Evolutionary conservation across 139 green algal species (phyloP).

Genomic region (Diplosphaera chodatii): DNA sequence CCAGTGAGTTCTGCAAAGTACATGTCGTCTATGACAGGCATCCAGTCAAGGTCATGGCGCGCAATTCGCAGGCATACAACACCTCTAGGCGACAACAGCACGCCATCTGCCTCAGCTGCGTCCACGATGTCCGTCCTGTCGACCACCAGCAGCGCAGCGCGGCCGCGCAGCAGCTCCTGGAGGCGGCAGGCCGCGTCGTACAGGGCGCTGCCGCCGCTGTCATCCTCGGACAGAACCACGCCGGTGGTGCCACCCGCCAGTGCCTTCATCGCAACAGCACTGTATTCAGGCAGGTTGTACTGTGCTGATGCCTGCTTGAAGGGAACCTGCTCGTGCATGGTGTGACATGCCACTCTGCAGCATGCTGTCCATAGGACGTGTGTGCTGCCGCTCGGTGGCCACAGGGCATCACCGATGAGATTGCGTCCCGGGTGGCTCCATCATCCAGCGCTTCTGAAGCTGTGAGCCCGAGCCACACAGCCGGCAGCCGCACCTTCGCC

Average conservation of each 20-base stretch:
- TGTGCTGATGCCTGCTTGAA: too few relatives aligned
- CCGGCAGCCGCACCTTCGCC: slow-evolving; percentile 58
- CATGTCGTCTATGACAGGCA: too few relatives aligned
- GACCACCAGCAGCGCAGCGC: slow-evolving; percentile 71
- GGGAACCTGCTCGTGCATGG: too few relatives aligned
- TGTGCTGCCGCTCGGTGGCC: too few relatives aligned
- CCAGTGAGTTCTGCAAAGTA: too few relatives aligned
- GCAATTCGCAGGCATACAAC: too few relatives aligned
- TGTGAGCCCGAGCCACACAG: slow-evolving; percentile 47
- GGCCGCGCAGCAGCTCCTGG: slow-evolving; percentile 60
- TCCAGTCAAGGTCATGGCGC: too few relatives aligned
- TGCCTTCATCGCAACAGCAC: too few relatives aligned
- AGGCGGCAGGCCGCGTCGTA: slow-evolving; percentile 76
- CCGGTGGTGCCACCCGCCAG: slow-evolving; percentile 54
- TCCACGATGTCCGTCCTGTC: slow-evolving; percentile 85
- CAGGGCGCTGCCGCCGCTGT: slow-evolving; percentile 38
- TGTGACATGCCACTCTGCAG: too few relatives aligned
- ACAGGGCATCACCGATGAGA: too few relatives aligned
- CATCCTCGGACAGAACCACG: slow-evolving; percentile 49
- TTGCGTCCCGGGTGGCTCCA: neutral
- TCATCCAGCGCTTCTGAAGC: slow-evolving; percentile 30
- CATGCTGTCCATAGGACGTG: too few relatives aligned
- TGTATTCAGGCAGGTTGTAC: too few relatives aligned
- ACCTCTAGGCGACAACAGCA: slow-evolving; percentile 70
- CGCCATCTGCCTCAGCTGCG: slow-evolving; percentile 75